These are phyloP conservation scores for Diddensiella santjacobensis DNA, from an alignment of 805 yeast species.

Conservation along the genomic window DNA sequence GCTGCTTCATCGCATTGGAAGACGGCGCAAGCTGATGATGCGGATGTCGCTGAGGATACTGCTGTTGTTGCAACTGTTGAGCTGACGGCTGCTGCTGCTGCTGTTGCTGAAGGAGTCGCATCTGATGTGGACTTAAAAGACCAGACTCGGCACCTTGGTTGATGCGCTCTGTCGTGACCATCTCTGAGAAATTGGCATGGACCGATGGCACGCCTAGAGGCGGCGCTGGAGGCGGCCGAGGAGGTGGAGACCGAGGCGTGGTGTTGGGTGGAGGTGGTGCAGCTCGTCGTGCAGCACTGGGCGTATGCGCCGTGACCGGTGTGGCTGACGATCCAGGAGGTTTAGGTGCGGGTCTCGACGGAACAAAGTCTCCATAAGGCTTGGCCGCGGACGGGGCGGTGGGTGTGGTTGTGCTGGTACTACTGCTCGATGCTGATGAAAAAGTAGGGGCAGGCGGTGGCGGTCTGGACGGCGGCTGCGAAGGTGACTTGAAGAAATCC, in stretches of 20 bases:
- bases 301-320: slow-evolving; percentile 9
- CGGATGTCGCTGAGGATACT: slow-evolving; percentile 23
- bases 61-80: slow-evolving; percentile 20
- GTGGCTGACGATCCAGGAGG: slow-evolving; percentile 25
- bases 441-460: background rate
- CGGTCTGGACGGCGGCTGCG: slow-evolving; percentile 8
- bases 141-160: slow-evolving; percentile 9
- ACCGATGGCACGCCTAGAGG: slow-evolving; percentile 38
- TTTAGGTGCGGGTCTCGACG: slow-evolving; percentile 32
- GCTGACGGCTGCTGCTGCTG: slow-evolving; percentile 24
- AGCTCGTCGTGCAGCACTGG: slow-evolving; percentile 5
- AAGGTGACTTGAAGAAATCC: slow-evolving; percentile 4
- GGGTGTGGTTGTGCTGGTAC: too few relatives aligned
- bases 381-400: too few relatives aligned
- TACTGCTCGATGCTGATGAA: slow-evolving; percentile 3
- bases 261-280: slow-evolving; percentile 8
- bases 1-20: slow-evolving; percentile 15
- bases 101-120: slow-evolving; percentile 32
- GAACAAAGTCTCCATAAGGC: slow-evolving; percentile 20
- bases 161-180: slow-evolving; percentile 15
- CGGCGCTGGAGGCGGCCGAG: slow-evolving; percentile 42
- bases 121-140: slow-evolving; percentile 34
- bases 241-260: slow-evolving; percentile 32
- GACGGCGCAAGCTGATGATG: slow-evolving; percentile 20
- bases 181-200: slow-evolving; percentile 24